A percentile compares a stretch with the other conserved stretches of the same genome.
Conservation (phyloP, 306 rosid genomes). For the Alnus glutinosa region DNA sequence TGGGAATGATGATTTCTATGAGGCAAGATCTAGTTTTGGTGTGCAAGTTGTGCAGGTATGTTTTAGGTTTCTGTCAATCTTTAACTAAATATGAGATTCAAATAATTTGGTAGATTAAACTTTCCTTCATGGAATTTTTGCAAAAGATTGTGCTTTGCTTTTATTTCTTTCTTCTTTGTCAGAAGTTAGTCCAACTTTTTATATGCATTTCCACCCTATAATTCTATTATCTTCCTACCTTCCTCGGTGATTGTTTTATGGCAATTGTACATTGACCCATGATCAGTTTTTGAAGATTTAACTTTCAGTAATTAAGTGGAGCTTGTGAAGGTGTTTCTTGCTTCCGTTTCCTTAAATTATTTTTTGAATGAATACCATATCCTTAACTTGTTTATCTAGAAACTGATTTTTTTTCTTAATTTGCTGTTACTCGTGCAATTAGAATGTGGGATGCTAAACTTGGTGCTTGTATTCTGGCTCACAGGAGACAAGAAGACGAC, state of each 20-base stretch:
- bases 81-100: conserved; percentile 11
- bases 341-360: not conserved
- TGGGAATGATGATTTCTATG: conserved; percentile 73
- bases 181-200: conserved; percentile 3
- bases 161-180: not conserved
- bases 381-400: conserved; percentile 6
- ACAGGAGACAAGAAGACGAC: conserved; percentile 87
- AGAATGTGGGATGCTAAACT: conserved; percentile 17
- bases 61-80: conserved; percentile 13
- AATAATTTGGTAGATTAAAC: not conserved
- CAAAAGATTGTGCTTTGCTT: not conserved
- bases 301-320: not conserved
- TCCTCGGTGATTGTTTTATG: not conserved
- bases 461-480: conserved; percentile 23
- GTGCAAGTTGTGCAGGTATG: conserved; percentile 96
- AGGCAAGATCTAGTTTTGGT: conserved; percentile 77
- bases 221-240: not conserved
- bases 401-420: not conserved
- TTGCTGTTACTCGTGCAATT: conserved; percentile 22
- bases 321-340: not conserved
- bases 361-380: not conserved
- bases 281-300: not conserved
- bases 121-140: conserved; percentile 1
- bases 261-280: not conserved
- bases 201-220: not conserved